Percentiles rank a stretch among this genome's conserved stretches.
These are phyloP conservation scores for Phialophora expanda DNA, from an alignment of 2,329 filamentous ascomycete genomes.

Conservation along the genomic window DNA sequence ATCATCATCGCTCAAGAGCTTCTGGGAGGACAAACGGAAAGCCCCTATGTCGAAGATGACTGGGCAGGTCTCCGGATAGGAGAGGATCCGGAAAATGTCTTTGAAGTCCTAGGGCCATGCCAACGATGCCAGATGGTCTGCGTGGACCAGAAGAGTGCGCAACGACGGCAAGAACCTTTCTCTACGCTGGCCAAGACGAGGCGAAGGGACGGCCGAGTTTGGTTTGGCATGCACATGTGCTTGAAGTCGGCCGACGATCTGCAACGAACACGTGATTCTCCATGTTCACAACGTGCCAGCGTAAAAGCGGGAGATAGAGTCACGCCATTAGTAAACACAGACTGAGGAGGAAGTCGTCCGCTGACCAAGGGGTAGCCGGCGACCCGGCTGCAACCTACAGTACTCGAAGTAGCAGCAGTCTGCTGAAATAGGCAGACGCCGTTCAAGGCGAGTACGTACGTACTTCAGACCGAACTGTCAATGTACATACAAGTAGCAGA, in stretches of 20 bases:
- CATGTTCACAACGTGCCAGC: neutral
- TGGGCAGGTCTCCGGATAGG: constrained; percentile 76
- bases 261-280: neutral
- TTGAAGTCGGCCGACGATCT: constrained; percentile 29
- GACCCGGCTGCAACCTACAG: neutral
- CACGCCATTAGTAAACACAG: constrained; percentile 16
- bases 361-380: neutral
- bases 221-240: constrained; percentile 80
- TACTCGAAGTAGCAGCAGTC: neutral
- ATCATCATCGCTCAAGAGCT: constrained; percentile 68
- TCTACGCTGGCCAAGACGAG: constrained; percentile 86
- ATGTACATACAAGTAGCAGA: neutral
- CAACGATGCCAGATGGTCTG: constrained; percentile 96
- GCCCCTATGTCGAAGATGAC: constrained; percentile 77
- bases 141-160: constrained; percentile 81
- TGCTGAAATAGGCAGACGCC: neutral
- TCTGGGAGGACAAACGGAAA: constrained; percentile 50
- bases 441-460: neutral
- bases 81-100: constrained; percentile 22
- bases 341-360: constrained; percentile 5
- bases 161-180: constrained; percentile 82
- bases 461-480: neutral
- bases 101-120: constrained; percentile 77
- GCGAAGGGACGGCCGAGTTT: constrained; percentile 79
- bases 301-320: constrained; percentile 32